Conservation (phyloP, 2,329 filamentous ascomycete genomes). For the Apiospora kogelbergensis region DNA sequence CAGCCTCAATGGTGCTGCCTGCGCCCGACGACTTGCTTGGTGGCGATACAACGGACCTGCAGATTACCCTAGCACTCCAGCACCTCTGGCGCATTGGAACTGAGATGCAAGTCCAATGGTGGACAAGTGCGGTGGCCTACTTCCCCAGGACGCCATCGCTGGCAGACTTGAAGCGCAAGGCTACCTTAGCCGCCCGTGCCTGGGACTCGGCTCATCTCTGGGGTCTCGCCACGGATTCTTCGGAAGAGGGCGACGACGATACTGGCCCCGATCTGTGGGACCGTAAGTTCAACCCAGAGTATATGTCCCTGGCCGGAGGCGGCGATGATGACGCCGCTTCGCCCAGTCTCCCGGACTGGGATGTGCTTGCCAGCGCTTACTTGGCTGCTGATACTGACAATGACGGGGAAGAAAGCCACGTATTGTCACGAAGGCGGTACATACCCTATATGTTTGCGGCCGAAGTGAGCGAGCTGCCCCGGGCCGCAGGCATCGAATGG, state of each 20-base stretch:
- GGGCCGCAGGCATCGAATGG: conserved; percentile 79
- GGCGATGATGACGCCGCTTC: conserved; percentile 27
- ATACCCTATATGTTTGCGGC: conserved; percentile 71
- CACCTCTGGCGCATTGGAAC: conserved; percentile 83
- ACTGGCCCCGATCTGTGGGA: conserved; percentile 68
- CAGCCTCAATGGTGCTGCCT: conserved; percentile 71
- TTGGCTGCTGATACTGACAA: conserved; percentile 29
- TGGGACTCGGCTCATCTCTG: conserved; percentile 49
- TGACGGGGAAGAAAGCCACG: conserved; percentile 27
- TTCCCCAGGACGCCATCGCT: conserved; percentile 46
- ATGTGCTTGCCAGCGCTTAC: conserved; percentile 35
- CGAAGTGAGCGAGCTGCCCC: conserved; percentile 75
- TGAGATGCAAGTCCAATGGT: conserved; percentile 71
- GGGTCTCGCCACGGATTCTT: conserved; percentile 27
- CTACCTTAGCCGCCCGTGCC: conserved; percentile 41
- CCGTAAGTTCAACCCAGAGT: conserved; percentile 55
- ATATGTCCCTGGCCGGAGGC: conserved; percentile 39
- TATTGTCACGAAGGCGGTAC: conserved; percentile 27
- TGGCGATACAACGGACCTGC: conserved; percentile 45
- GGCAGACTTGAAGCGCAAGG: conserved; percentile 31
- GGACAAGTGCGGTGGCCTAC: conserved; percentile 75
- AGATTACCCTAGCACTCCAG: conserved; percentile 75
- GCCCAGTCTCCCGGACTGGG: conserved; percentile 51
- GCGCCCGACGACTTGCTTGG: conserved; percentile 28
- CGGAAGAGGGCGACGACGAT: conserved; percentile 49